phyloP scores from a whole-genome alignment of 2,329 filamentous ascomycete species.

The Myriangium duriaei region DNA sequence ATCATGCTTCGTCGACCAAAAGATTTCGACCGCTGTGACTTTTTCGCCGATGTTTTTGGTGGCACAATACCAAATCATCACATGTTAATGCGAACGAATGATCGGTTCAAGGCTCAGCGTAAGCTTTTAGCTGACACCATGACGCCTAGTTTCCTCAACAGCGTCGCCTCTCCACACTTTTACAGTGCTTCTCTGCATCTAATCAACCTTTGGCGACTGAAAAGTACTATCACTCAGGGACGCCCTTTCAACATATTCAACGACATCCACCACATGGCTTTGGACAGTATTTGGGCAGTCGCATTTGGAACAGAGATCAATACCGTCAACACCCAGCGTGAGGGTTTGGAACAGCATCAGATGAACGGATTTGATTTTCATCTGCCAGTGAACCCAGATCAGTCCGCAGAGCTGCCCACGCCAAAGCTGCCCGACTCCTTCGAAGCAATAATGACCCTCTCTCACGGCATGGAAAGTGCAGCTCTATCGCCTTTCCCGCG shows the following conservation, averaged over 20 bases:
- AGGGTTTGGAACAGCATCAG: slow-evolving; percentile 10
- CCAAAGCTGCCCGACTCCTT: slow-evolving; percentile 13
- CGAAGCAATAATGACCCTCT: slow-evolving; percentile 15
- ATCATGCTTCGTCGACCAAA: slow-evolving; percentile 31
- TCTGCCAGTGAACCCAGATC: slow-evolving; percentile 8
- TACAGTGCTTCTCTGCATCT: neutral
- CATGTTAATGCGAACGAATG: slow-evolving; percentile 16
- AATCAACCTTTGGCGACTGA: slow-evolving; percentile 20
- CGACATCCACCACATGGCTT: slow-evolving; percentile 24
- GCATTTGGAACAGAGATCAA: slow-evolving; percentile 25
- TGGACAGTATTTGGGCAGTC: slow-evolving; percentile 30
- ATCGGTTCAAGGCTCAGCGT: slow-evolving; percentile 15
- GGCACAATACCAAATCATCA: slow-evolving; percentile 17
- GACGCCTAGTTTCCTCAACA: slow-evolving; percentile 17
- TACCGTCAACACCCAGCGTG: slow-evolving; percentile 13
- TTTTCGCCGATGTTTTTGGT: slow-evolving; percentile 21
- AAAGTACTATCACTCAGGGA: slow-evolving; percentile 15
- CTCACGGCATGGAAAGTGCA: slow-evolving; percentile 14
- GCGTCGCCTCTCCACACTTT: slow-evolving; percentile 9
- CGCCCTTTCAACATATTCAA: slow-evolving; percentile 23
- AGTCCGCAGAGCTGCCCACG: slow-evolving; percentile 13
- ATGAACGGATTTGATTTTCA: slow-evolving; percentile 4
- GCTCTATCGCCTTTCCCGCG: slow-evolving; percentile 16
- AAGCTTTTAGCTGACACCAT: slow-evolving; percentile 19
- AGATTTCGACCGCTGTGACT: slow-evolving; percentile 33